Percentiles rank a stretch among this genome's conserved stretches.
Conservation (phyloP, 2,329 filamentous ascomycete species). For the Aspergillus tubingensis region DNA sequence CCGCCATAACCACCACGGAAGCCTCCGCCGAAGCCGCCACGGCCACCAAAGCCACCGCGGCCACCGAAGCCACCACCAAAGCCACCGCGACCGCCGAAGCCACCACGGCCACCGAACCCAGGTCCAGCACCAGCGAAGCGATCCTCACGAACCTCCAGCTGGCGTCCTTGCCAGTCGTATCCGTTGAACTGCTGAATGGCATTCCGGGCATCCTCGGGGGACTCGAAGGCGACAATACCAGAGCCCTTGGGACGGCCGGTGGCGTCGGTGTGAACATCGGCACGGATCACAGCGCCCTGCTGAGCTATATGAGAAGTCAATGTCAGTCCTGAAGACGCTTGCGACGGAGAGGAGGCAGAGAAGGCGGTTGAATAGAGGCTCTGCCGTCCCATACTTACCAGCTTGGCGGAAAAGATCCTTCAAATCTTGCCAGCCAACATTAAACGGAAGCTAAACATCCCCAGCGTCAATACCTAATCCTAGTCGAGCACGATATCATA, state of each 20-base stretch:
- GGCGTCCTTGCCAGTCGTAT: constrained; percentile 95
- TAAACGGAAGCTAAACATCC: constrained; percentile 79
- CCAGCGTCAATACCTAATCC: constrained; percentile 40
- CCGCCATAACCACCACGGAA: constrained; percentile 60
- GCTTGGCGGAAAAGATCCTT: constrained; percentile 99
- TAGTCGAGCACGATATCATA: constrained; percentile 17
- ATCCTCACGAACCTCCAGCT: constrained; percentile 93
- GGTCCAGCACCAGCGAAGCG: constrained; percentile 72
- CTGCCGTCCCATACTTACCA: constrained; percentile 62
- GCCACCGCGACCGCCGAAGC: constrained; percentile 45
- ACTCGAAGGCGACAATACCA: constrained; percentile 95
- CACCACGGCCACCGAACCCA: constrained; percentile 48
- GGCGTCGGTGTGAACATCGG: constrained; percentile 88
- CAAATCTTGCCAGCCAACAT: constrained; percentile 96
- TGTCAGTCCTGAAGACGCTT: constrained; percentile 31
- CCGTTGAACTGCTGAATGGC: constrained; percentile 98
- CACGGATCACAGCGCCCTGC: constrained; percentile 81
- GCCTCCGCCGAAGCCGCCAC: constrained; percentile 59
- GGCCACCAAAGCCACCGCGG: constrained; percentile 59
- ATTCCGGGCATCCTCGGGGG: constrained; percentile 88
- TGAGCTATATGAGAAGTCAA: constrained; percentile 39
- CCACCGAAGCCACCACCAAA: constrained; percentile 45
- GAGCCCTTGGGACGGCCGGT: constrained; percentile 95
- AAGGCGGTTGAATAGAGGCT: constrained; percentile 13
- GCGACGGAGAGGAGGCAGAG: constrained; percentile 7